These are phyloP conservation scores for Citrus sp. DNA, from an alignment of 345 rosid species.

Conservation along the genomic window DNA sequence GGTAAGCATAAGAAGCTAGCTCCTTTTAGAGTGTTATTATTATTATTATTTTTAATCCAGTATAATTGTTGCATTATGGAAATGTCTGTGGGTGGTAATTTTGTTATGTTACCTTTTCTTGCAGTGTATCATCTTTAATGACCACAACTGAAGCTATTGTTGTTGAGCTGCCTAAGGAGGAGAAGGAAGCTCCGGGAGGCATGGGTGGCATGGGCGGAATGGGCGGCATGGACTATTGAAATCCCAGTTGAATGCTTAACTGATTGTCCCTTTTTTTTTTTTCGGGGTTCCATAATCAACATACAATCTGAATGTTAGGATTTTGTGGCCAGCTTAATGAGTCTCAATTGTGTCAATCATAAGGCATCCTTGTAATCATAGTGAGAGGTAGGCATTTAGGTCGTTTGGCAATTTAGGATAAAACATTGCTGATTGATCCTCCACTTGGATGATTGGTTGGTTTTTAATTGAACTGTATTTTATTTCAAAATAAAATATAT, in stretches of 20 bases:
- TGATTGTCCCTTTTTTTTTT: not conserved
- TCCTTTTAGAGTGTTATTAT: too few species aligned
- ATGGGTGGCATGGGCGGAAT: constrained; percentile 60
- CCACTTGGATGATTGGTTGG: not conserved
- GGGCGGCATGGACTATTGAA: constrained; percentile 88
- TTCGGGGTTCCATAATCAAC: not conserved
- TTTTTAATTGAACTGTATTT: not conserved
- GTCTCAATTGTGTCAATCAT: not conserved
- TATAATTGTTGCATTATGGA: not conserved
- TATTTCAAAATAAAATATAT: not conserved
- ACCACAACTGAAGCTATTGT: constrained; percentile 92
- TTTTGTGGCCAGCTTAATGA: not conserved
- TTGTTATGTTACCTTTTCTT: not conserved
- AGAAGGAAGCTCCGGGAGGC: constrained; percentile 49
- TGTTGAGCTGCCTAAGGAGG: constrained; percentile 81
- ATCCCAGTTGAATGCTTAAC: not conserved
- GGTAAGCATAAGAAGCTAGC: constrained; percentile 30
- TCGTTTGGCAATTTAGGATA: constrained; percentile 1
- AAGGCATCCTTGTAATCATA: constrained; percentile 25
- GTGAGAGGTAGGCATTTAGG: constrained; percentile 11
- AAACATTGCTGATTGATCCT: not conserved
- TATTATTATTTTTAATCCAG: not conserved
- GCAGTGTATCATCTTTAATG: constrained; percentile 88
- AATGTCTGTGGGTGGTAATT: not conserved
- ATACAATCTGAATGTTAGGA: not conserved